A percentile compares a stretch with the other conserved stretches of the same genome.
These are phyloP conservation scores for Gymnopilus junonius DNA, from an alignment of 768 basidiomycete species.

Conservation along the genomic window DNA sequence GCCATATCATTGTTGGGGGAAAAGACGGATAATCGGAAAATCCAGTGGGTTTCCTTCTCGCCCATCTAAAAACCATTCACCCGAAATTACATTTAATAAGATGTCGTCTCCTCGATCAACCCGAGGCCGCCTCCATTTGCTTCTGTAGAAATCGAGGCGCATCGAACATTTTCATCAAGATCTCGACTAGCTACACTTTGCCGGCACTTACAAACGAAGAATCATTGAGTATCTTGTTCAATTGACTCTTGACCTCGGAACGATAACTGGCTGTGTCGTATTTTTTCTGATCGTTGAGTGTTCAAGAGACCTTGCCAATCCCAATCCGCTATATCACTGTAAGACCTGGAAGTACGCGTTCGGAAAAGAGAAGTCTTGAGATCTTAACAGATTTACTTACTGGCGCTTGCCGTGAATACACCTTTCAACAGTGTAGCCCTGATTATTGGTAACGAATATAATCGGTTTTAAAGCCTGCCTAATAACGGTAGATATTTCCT, in stretches of 20 bases:
- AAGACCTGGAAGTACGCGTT: conserved; percentile 50
- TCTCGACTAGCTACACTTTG: conserved; percentile 80
- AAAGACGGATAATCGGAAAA: neutral
- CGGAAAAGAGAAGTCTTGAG: neutral
- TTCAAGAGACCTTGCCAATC: conserved; percentile 68
- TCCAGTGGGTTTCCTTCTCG: neutral
- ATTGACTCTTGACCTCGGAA: conserved; percentile 66
- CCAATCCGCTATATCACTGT: conserved; percentile 89
- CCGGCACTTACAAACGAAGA: conserved; percentile 61
- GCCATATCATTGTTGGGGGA: no score
- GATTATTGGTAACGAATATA: conserved; percentile 84
- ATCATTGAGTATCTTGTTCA: conserved; percentile 70
- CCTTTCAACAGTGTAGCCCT: conserved; percentile 90
- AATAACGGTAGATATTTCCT: conserved; percentile 88
- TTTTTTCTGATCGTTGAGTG: conserved; percentile 51
- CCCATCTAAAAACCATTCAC: no score
- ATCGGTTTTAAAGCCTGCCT: conserved; percentile 74
- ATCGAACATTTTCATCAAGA: conserved; percentile 74
- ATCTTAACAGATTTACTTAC: conserved; percentile 28
- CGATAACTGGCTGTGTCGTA: conserved; percentile 60
- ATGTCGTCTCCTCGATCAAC: neutral
- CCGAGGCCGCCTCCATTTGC: conserved; percentile 53
- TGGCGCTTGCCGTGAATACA: conserved; percentile 67
- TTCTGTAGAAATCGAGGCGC: conserved; percentile 66
- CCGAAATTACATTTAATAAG: neutral